phyloP scores from a whole-genome alignment of 306 rosid species.

The Myrica gale region DNA sequence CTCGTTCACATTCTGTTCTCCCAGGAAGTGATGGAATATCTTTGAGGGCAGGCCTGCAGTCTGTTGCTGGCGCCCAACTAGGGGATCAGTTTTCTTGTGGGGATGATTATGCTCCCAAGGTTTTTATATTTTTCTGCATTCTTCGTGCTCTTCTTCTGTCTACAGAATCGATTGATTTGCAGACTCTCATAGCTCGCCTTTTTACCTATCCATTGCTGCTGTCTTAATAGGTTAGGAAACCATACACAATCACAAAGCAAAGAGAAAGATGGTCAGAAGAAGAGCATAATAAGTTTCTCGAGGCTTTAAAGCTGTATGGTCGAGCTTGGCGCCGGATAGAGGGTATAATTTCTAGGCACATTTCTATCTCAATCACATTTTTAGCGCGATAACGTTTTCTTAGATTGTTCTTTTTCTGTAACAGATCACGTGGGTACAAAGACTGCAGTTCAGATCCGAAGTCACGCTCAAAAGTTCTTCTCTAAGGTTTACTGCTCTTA shows the following conservation, averaged over 20 bases:
- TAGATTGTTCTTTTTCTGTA: slow-evolving; percentile 33
- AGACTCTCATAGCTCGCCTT: slow-evolving; percentile 10
- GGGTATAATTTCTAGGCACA: slow-evolving; percentile 39
- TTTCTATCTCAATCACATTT: slow-evolving; percentile 17
- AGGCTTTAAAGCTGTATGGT: slow-evolving; percentile 73
- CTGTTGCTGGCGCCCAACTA: slow-evolving; percentile 37
- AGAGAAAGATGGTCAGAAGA: slow-evolving; percentile 90
- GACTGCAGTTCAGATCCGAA: slow-evolving; percentile 96
- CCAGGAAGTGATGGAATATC: slow-evolving; percentile 36
- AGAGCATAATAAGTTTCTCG: slow-evolving; percentile 79
- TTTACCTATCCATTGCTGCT: slow-evolving; percentile 5
- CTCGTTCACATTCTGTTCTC: slow-evolving; percentile 27
- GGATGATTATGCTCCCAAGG: slow-evolving; percentile 64
- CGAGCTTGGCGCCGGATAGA: slow-evolving; percentile 85
- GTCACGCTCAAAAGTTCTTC: slow-evolving; percentile 95
- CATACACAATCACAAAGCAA: slow-evolving; percentile 80
- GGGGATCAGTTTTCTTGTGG: slow-evolving; percentile 54
- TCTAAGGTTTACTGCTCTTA: slow-evolving; percentile 69
- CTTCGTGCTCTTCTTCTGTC: slow-evolving; percentile 7
- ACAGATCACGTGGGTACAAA: slow-evolving; percentile 84
- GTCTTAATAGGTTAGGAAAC: slow-evolving; percentile 60
- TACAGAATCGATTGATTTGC: slow-evolving; percentile 9
- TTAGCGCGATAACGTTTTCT: slow-evolving; percentile 15
- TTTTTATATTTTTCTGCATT: slow-evolving; percentile 16
- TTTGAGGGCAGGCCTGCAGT: slow-evolving; percentile 29